Evolutionary conservation across 306 rosid genomes (phyloP).

Genomic region (Medicago truncatula): DNA sequence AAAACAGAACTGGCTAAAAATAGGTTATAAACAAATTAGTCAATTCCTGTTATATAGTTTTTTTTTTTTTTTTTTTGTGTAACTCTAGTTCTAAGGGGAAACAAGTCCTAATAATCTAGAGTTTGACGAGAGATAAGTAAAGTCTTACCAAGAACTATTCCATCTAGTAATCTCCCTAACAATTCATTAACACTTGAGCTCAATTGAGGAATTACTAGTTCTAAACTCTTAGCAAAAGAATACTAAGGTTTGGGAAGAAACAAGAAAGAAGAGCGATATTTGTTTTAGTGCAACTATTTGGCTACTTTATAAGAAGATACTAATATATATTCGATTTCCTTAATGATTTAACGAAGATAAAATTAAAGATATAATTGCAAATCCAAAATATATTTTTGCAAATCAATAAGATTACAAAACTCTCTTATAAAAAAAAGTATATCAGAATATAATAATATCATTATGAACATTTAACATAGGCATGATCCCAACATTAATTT

Average conservation of each 20-base stretch:
- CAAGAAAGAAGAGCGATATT: neutral
- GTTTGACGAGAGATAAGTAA: too few species aligned
- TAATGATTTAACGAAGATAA: neutral
- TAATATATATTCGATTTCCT: neutral
- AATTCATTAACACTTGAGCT: too few species aligned
- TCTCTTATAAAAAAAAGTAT: constrained; percentile 3
- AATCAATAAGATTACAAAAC: constrained; percentile 21
- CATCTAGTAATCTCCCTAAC: too few species aligned
- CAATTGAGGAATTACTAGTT: too few species aligned
- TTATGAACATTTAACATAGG: constrained; percentile 28
- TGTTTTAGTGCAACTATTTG: neutral
- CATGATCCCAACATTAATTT: constrained; percentile 38
- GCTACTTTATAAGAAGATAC: neutral
- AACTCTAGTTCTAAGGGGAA: too few species aligned
- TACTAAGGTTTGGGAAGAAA: neutral
- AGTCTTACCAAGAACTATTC: too few species aligned
- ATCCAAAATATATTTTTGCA: constrained; percentile 37
- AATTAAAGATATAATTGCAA: constrained; percentile 25
- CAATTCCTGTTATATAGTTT: neutral
- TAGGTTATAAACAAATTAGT: neutral
- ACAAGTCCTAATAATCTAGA: too few species aligned
- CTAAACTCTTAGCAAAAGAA: neutral
- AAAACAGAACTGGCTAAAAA: neutral
- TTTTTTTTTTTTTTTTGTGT: too few species aligned
- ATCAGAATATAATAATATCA: constrained; percentile 30